phyloP scores from a whole-genome alignment of 2,329 filamentous ascomycete species.

The Huntiella moniliformis region DNA sequence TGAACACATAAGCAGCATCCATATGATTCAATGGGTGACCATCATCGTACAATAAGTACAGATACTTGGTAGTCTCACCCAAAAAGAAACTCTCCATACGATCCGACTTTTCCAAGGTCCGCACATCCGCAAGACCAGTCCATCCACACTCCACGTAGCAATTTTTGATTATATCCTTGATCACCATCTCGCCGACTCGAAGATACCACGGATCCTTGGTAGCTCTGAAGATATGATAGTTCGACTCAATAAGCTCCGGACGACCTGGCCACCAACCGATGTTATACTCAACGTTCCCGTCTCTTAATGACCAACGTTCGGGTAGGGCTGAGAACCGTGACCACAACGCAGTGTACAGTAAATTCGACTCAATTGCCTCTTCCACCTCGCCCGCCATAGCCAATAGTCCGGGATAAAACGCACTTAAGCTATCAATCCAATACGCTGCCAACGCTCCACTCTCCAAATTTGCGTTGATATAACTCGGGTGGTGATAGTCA shows the following conservation, averaged over 20 bases:
- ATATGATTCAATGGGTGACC: conserved; percentile 73
- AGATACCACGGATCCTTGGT: conserved; percentile 93
- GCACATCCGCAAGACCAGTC: conserved; percentile 71
- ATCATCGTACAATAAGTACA: conserved; percentile 77
- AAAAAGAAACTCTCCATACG: conserved; percentile 99
- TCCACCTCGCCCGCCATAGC: conserved; percentile 75
- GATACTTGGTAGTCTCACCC: conserved; percentile 88
- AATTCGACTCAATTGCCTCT: conserved; percentile 74
- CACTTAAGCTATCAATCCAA: conserved; percentile 92
- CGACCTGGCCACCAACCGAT: conserved; percentile 89
- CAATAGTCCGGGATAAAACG: conserved; percentile 83
- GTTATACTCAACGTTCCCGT: conserved; percentile 67
- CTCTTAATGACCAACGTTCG: conserved; percentile 79
- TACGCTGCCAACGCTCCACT: conserved; percentile 77
- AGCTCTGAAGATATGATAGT: conserved; percentile 85
- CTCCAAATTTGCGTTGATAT: conserved; percentile 72
- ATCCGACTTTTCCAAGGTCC: conserved; percentile 70
- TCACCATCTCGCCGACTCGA: conserved; percentile 86
- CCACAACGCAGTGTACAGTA: conserved; percentile 87
- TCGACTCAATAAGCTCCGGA: conserved; percentile 93
- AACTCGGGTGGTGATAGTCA: conserved; percentile 65
- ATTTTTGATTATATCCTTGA: conserved; percentile 68
- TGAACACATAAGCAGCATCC: conserved; percentile 81
- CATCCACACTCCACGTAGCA: conserved; percentile 88
- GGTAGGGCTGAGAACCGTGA: conserved; percentile 84